phyloP scores from a whole-genome alignment of 2,329 filamentous ascomycete species.

The Calonectria naviculata region DNA sequence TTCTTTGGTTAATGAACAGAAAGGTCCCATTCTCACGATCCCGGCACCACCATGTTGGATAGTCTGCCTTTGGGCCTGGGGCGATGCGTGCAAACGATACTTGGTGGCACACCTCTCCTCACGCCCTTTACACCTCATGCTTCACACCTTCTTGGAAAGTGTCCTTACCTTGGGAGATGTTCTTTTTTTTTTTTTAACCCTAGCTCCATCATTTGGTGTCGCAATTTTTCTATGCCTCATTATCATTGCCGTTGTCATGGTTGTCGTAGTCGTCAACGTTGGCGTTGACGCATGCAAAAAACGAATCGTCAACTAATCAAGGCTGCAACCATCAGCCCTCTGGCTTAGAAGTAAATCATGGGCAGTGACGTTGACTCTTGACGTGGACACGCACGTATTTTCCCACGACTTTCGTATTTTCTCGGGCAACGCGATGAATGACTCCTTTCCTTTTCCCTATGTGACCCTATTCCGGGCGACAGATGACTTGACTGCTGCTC shows the following conservation, averaged over 20 bases:
- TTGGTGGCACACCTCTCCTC: not conserved
- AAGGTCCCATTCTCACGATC: constrained; percentile 11
- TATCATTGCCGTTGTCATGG: not conserved
- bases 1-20: not conserved
- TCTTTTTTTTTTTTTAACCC: not conserved
- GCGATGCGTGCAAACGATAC: constrained; percentile 13
- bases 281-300: not conserved
- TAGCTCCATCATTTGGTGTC: not conserved
- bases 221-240: not conserved
- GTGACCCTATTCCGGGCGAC: constrained; percentile 3
- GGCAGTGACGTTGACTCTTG: constrained; percentile 33
- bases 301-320: constrained; percentile 3
- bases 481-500: not conserved
- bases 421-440: constrained; percentile 19
- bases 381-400: constrained; percentile 38
- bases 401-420: constrained; percentile 14
- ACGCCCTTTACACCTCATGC: not conserved
- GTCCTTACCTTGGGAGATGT: not conserved
- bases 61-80: constrained; percentile 8
- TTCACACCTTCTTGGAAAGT: not conserved
- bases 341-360: not conserved
- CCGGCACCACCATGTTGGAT: not conserved
- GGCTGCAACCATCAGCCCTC: constrained; percentile 2
- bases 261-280: not conserved
- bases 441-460: not conserved